A percentile compares a stretch with the other conserved stretches of the same genome.
Conservation (phyloP, 768 basidiomycete genomes). For the Sistotremastrum suecicum region DNA sequence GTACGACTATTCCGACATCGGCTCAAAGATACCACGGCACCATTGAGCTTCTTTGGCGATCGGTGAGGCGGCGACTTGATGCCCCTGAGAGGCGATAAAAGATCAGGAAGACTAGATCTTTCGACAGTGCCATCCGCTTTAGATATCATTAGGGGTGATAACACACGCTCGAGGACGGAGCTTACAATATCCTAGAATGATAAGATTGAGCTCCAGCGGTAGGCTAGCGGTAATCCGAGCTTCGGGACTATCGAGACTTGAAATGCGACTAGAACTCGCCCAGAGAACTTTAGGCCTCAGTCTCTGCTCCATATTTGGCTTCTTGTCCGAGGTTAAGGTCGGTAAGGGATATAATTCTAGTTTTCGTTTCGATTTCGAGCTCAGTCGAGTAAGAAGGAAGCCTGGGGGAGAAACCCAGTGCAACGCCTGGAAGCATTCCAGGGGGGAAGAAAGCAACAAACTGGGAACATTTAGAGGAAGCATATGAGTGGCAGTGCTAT, state of each 20-base stretch:
- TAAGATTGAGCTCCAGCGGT: slow-evolving; percentile 40
- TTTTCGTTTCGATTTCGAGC: neutral
- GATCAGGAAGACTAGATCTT: slow-evolving; percentile 13
- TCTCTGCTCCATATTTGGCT: neutral
- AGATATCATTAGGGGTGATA: neutral
- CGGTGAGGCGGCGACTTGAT: too few species aligned
- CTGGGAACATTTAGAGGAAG: too few species aligned
- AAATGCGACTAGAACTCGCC: too few species aligned
- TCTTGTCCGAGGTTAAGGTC: neutral
- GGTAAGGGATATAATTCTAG: too few species aligned
- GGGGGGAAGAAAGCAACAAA: too few species aligned
- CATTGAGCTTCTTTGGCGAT: slow-evolving; percentile 12
- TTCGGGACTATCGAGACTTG: slow-evolving; percentile 1
- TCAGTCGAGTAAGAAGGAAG: neutral
- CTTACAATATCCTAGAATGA: slow-evolving; percentile 57
- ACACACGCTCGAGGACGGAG: neutral
- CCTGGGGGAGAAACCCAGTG: neutral
- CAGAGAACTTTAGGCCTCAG: neutral
- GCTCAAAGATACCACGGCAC: slow-evolving; percentile 36
- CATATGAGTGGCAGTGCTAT: too few species aligned
- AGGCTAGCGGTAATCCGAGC: slow-evolving; percentile 25
- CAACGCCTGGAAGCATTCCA: too few species aligned
- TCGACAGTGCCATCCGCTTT: slow-evolving; percentile 12
- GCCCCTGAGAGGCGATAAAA: slow-evolving; percentile 7
- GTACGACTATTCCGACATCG: slow-evolving; percentile 42